Percentiles rank a stretch among this genome's conserved stretches.
These are phyloP conservation scores for Cadophora gregata DNA, from an alignment of 2,329 filamentous ascomycete species.

Conservation along the genomic window DNA sequence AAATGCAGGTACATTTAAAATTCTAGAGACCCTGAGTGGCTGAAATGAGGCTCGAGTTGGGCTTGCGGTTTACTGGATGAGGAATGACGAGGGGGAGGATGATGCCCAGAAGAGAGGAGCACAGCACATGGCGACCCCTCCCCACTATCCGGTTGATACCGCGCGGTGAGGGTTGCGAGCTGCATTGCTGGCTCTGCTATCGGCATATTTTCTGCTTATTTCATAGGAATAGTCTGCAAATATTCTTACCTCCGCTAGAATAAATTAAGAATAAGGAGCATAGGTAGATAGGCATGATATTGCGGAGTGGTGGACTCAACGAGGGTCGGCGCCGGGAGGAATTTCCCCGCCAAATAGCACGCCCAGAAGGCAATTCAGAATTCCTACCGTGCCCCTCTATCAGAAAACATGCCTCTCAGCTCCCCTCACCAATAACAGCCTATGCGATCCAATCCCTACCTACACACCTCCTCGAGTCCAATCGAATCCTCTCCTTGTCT, in stretches of 20 bases:
- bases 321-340: not conserved
- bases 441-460: not conserved
- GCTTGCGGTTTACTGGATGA: constrained; percentile 13
- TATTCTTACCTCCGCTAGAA: not conserved
- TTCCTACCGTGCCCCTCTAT: not conserved
- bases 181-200: not conserved
- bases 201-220: not conserved
- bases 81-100: constrained; percentile 1
- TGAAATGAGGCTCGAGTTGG: not conserved
- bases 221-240: not conserved
- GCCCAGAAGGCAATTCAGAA: not conserved
- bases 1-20: constrained; percentile 20
- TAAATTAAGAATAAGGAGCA: not conserved
- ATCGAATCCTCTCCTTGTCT: constrained; percentile 1
- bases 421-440: not conserved
- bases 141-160: not conserved
- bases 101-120: not conserved
- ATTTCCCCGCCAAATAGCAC: not conserved
- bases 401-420: not conserved
- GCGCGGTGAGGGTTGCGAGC: not conserved
- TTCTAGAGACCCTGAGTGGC: constrained; percentile 9
- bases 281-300: not conserved
- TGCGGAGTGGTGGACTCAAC: not conserved
- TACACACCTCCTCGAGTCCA: constrained; percentile 1
- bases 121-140: not conserved